A percentile compares a stretch with the other conserved stretches of the same genome.
These are phyloP conservation scores for Jackrogersella multiformis DNA, from an alignment of 495 filamentous ascomycete genomes.

Conservation along the genomic window DNA sequence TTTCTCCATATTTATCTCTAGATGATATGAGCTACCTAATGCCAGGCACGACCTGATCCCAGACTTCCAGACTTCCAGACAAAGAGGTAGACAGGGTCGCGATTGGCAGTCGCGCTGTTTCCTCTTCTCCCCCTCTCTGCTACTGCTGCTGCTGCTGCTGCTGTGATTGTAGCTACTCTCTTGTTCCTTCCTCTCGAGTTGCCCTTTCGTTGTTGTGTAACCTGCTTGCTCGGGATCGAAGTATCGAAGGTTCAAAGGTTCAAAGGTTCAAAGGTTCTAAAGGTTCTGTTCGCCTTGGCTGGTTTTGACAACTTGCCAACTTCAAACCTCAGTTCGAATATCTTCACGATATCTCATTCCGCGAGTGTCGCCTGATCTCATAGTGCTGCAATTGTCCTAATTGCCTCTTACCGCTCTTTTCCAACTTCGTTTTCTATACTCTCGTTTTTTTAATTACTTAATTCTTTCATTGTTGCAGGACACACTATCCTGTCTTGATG, in stretches of 20 bases:
- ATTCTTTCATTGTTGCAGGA: slow-evolving; percentile 21
- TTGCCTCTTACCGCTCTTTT: slow-evolving; percentile 36
- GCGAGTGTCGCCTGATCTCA: slow-evolving; percentile 40
- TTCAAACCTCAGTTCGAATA: slow-evolving; percentile 23
- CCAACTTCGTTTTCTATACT: slow-evolving; percentile 35
- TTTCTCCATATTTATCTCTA: slow-evolving; percentile 35
- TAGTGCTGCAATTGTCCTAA: slow-evolving; percentile 15
- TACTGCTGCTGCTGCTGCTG: background rate
- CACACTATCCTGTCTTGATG: slow-evolving; percentile 40
- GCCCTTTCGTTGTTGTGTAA: slow-evolving; percentile 14
- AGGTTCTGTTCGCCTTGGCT: slow-evolving; percentile 25
- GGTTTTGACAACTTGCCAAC: slow-evolving; percentile 18
- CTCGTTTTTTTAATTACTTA: too few relatives aligned
- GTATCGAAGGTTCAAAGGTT: too few relatives aligned
- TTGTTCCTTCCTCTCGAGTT: slow-evolving; percentile 25
- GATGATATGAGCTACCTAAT: slow-evolving; percentile 39
- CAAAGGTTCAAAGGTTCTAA: too few relatives aligned
- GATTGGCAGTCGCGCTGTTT: slow-evolving; percentile 21
- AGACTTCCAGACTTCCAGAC: background rate
- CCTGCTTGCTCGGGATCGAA: slow-evolving; percentile 15
- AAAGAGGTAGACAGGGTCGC: slow-evolving; percentile 22
- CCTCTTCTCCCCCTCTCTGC: slow-evolving; percentile 6
- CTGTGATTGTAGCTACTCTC: background rate
- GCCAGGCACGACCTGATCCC: slow-evolving; percentile 33
- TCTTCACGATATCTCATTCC: slow-evolving; percentile 29